These are phyloP conservation scores for Hanseniaspora occidentalis DNA, from an alignment of 805 yeast species.

Conservation along the genomic window DNA sequence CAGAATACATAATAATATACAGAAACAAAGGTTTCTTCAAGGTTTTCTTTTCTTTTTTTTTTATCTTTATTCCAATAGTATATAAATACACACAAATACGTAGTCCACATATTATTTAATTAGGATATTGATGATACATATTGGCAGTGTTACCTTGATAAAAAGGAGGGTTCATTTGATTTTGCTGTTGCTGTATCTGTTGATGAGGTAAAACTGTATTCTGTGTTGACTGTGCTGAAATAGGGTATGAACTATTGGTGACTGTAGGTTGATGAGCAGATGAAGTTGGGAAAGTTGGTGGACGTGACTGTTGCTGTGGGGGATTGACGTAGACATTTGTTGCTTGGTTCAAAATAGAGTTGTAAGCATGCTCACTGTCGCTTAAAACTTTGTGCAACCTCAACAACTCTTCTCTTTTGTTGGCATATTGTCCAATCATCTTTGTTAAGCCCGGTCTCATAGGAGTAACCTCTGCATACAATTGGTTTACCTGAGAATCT, in stretches of 20 bases:
- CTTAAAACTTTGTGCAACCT: conserved; percentile 59
- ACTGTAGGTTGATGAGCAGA: too few species aligned
- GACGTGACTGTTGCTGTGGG: conserved; percentile 16
- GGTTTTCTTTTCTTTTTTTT: too few species aligned
- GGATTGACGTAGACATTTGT: conserved; percentile 17
- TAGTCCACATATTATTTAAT: too few species aligned
- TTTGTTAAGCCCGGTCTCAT: conserved; percentile 64
- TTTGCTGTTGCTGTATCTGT: neutral
- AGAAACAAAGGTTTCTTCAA: too few species aligned
- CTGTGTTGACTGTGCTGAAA: conserved; percentile 1
- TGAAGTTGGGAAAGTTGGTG: too few species aligned
- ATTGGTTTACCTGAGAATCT: conserved; percentile 55
- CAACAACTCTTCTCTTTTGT: conserved; percentile 64
- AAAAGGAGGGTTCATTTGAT: neutral
- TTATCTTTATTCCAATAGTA: too few species aligned
- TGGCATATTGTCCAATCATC: conserved; percentile 64
- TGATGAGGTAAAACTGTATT: conserved; percentile 2
- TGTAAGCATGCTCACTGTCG: conserved; percentile 57
- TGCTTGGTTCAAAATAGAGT: conserved; percentile 50
- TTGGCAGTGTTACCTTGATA: too few species aligned
- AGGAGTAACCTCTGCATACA: conserved; percentile 62
- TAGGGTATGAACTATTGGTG: conserved; percentile 4
- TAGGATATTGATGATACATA: too few species aligned
- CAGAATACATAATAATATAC: too few species aligned
- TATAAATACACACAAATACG: too few species aligned